These are phyloP conservation scores for Penicillium samsonianum DNA, from an alignment of 495 filamentous ascomycete genomes.

Conservation along the genomic window DNA sequence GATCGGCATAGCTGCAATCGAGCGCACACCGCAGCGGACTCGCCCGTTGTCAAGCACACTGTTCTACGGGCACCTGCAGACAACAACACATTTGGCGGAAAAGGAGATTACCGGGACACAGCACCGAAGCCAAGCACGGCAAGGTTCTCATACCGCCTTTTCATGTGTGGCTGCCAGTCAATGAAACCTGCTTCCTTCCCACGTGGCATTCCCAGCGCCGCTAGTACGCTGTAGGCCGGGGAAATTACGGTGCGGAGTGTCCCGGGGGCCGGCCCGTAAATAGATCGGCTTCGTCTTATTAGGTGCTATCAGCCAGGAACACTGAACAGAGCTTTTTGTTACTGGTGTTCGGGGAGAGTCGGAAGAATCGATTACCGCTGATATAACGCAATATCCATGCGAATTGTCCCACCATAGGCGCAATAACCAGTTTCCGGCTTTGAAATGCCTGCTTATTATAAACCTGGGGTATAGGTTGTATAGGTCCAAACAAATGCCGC, in stretches of 20 bases:
- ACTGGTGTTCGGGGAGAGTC: slow-evolving; percentile 1
- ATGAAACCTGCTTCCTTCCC: slow-evolving; percentile 13
- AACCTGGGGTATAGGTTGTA: not conserved
- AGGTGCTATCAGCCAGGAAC: slow-evolving; percentile 1
- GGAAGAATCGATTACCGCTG: slow-evolving; percentile 3
- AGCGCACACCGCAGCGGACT: slow-evolving; percentile 8
- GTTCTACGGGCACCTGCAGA: not conserved
- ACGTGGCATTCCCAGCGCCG: slow-evolving; percentile 23
- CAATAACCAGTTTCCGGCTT: slow-evolving; percentile 6
- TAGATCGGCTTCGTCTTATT: slow-evolving; percentile 7
- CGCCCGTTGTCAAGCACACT: slow-evolving; percentile 1
- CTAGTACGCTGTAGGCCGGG: slow-evolving; percentile 7
- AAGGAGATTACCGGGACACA: not conserved
- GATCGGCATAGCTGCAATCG: slow-evolving; percentile 1
- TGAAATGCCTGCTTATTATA: not conserved
- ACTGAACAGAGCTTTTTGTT: not conserved
- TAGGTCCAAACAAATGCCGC: not conserved
- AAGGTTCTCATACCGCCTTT: slow-evolving; percentile 22
- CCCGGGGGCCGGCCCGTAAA: slow-evolving; percentile 4
- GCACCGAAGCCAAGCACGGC: slow-evolving; percentile 1
- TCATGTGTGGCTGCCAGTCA: slow-evolving; percentile 18
- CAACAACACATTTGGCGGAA: slow-evolving; percentile 1
- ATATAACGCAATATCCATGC: slow-evolving; percentile 9
- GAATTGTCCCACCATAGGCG: slow-evolving; percentile 4
- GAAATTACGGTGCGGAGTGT: not conserved